Evolutionary conservation across 768 basidiomycete genomes (phyloP), one percentile per base, ranked within the genome.

Genomic region (Agaricus subrufescens): DNA sequence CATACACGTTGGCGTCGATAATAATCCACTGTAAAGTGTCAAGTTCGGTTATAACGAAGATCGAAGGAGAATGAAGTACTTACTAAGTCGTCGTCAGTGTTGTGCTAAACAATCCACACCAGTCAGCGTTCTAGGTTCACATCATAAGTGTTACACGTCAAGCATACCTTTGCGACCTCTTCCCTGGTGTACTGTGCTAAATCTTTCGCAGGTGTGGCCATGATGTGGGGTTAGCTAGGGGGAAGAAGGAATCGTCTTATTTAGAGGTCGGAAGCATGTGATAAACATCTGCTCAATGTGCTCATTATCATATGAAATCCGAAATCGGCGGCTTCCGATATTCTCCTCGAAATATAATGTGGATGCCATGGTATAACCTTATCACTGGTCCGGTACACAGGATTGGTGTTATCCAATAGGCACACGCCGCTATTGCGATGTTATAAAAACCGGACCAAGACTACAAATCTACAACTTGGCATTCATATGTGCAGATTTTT

Each of bases 1-100:
- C 85, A 69, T 86, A 94, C 31, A 93, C 92, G 64, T 86, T 89
- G 29, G 84, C 77, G 66, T 96, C 91, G 60, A 94, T 82, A 60
- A 93, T 80, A 46, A 94, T 73, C 91, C 91, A 94, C 85, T 90
- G 39, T 10, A 50, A 43, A 12, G 44, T 9, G 55, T 43, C 42
- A 48, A 9, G 43, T 43, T 42, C 27, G 14, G 44, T 10, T 30
- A 27, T 10, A 45, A 31, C 12, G 6, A 27, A 5, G 47, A 27
- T 12, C 48, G 23, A 15, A 15, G 9, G 8, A 23, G 34, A 3
- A 11, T 15, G 39, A 23, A 39, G 5, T 26, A 64, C 79, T 60
- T 59, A 84, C 84, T 52, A 93, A 75, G 72, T 93, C 90, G 55
- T 84, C 87, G 37, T 78, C 73, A 62, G 78, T 85, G 73, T 91